Conservation (phyloP, 257 asterid genomes). For the Cynanchum wilfordii region DNA sequence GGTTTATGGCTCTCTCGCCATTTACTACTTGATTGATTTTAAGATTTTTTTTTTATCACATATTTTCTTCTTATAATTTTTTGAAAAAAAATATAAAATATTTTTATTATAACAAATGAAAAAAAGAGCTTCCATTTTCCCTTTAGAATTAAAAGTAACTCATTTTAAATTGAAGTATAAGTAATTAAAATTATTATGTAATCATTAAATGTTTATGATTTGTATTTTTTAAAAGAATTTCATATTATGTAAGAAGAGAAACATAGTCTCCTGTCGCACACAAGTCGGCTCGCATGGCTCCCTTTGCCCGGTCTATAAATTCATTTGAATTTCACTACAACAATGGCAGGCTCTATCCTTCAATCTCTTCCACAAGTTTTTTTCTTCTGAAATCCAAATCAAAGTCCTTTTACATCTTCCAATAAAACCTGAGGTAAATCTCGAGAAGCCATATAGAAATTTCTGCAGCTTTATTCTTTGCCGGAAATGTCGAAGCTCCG, state of each 20-base stretch:
- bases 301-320: neutral
- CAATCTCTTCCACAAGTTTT: slow-evolving; percentile 6
- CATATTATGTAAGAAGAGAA: too few species aligned
- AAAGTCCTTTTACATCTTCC: slow-evolving; percentile 15
- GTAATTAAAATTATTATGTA: too few species aligned
- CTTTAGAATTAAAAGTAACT: too few species aligned
- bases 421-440: neutral
- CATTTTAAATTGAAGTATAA: too few species aligned
- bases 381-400: slow-evolving; percentile 21
- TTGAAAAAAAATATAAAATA: too few species aligned
- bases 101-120: too few species aligned
- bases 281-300: neutral
- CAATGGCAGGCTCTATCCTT: neutral
- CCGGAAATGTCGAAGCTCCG: slow-evolving; percentile 61
- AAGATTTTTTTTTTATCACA: too few species aligned
- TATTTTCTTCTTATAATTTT: too few species aligned
- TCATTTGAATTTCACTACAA: neutral
- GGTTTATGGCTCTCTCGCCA: neutral
- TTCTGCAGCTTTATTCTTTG: slow-evolving; percentile 18
- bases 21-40: too few species aligned
- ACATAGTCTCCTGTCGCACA: neutral
- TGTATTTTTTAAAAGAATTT: too few species aligned
- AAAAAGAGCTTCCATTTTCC: too few species aligned
- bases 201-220: too few species aligned
- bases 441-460: slow-evolving; percentile 1